A percentile compares a stretch with the other conserved stretches of the same genome.
These are phyloP conservation scores for Elymus sibiricus DNA, from an alignment of 176 grass and related monocot species.

Conservation along the genomic window DNA sequence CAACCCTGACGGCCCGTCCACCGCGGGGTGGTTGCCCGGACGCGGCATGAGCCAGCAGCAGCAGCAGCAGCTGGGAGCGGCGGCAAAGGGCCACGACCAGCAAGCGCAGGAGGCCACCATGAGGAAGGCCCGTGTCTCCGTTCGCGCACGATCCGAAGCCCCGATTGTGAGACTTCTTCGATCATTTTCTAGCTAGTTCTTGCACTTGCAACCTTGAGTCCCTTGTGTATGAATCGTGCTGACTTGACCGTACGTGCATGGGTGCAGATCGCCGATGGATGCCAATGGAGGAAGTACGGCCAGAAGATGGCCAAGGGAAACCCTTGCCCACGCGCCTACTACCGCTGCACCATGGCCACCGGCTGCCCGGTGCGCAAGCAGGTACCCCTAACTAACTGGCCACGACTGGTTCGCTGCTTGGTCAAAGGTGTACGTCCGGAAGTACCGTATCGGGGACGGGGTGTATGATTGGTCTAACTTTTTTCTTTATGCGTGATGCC, in stretches of 20 bases:
- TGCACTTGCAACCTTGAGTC: not conserved
- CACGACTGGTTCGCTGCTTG: not conserved
- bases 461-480: conserved; percentile 28
- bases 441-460: not conserved
- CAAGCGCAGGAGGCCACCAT: conserved; percentile 67
- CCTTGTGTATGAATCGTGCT: not conserved
- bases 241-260: not conserved
- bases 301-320: conserved; percentile 99
- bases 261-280: conserved; percentile 82
- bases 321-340: conserved; percentile 94
- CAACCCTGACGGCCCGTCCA: conserved; percentile 27
- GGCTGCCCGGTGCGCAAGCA: conserved; percentile 94
- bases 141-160: conserved; percentile 91
- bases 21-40: conserved; percentile 18
- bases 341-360: conserved; percentile 94
- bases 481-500: not conserved
- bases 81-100: conserved; percentile 26
- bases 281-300: conserved; percentile 98
- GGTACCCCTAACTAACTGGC: conserved; percentile 35
- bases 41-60: conserved; percentile 8
- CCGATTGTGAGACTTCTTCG: conserved; percentile 50
- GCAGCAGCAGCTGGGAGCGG: conserved; percentile 17
- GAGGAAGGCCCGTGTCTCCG: conserved; percentile 91
- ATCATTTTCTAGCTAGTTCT: too few relatives aligned
- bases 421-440: not conserved